Conservation (phyloP, 2,329 filamentous ascomycete species). For the Talaromyces sp. region DNA sequence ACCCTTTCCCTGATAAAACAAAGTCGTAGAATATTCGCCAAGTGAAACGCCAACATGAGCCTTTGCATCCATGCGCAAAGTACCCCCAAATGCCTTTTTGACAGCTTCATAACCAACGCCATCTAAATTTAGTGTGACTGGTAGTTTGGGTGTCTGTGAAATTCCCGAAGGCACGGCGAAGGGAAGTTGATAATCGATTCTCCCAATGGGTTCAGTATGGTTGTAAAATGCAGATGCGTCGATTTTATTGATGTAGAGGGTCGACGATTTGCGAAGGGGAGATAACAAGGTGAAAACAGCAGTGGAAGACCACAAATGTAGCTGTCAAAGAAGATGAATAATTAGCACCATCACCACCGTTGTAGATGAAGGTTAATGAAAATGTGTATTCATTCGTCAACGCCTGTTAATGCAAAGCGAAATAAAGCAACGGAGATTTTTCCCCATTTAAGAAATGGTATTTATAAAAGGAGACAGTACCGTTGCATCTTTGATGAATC, state of each 20-base stretch:
- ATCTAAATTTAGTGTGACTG: slow-evolving; percentile 73
- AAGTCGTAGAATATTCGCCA: slow-evolving; percentile 66
- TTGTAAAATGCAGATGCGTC: slow-evolving; percentile 86
- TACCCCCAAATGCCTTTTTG: slow-evolving; percentile 72
- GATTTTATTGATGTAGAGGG: slow-evolving; percentile 70
- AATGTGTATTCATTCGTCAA: neutral
- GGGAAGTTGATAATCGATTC: slow-evolving; percentile 67
- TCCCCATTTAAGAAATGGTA: neutral
- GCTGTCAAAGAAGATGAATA: slow-evolving; percentile 20
- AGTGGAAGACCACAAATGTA: slow-evolving; percentile 82
- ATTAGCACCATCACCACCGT: neutral
- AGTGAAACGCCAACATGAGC: slow-evolving; percentile 72
- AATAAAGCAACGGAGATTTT: slow-evolving; percentile 3
- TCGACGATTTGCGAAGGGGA: slow-evolving; percentile 63
- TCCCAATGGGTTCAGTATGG: slow-evolving; percentile 69
- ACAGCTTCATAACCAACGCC: slow-evolving; percentile 81
- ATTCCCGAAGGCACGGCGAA: slow-evolving; percentile 74
- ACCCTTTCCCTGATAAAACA: slow-evolving; percentile 67
- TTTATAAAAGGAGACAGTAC: slow-evolving; percentile 32
- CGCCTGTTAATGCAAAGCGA: slow-evolving; percentile 21
- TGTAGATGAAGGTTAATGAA: neutral
- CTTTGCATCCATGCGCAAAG: slow-evolving; percentile 70
- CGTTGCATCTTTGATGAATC: slow-evolving; percentile 80
- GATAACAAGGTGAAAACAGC: slow-evolving; percentile 80
- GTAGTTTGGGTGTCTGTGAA: slow-evolving; percentile 68